phyloP scores from a whole-genome alignment of 2,329 filamentous ascomycete genomes.

The Truncatella angustata region DNA sequence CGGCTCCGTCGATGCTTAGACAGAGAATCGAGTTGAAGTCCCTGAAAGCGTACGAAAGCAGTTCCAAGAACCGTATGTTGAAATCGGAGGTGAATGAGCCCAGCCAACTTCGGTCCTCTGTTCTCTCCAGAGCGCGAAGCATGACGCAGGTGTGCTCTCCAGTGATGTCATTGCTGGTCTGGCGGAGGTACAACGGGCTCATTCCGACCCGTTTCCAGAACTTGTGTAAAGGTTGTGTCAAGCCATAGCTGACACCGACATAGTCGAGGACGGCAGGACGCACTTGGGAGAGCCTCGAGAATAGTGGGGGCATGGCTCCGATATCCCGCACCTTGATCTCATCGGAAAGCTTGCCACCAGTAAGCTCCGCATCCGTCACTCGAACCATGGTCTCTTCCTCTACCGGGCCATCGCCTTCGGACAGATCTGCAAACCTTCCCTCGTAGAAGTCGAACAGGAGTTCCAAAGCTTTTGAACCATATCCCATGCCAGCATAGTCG shows the following conservation, averaged over 20 bases:
- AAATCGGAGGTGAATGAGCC: slow-evolving; percentile 91
- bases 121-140: slow-evolving; percentile 73
- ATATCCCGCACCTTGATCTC: slow-evolving; percentile 90
- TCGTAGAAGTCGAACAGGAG: slow-evolving; percentile 92
- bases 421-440: slow-evolving; percentile 82
- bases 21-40: slow-evolving; percentile 75
- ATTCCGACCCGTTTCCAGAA: slow-evolving; percentile 95
- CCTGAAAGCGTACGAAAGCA: slow-evolving; percentile 91
- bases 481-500: slow-evolving; percentile 89
- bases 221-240: slow-evolving; percentile 83
- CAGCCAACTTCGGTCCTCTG: slow-evolving; percentile 77
- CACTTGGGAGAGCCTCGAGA: slow-evolving; percentile 82
- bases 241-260: slow-evolving; percentile 89
- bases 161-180: slow-evolving; percentile 94
- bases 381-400: slow-evolving; percentile 68
- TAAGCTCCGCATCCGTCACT: slow-evolving; percentile 79
- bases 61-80: slow-evolving; percentile 85
- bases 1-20: slow-evolving; percentile 84
- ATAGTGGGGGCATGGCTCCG: slow-evolving; percentile 87
- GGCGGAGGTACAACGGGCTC: slow-evolving; percentile 86
- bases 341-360: slow-evolving; percentile 72
- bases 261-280: slow-evolving; percentile 83
- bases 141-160: slow-evolving; percentile 98
- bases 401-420: slow-evolving; percentile 62
- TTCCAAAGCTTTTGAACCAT: slow-evolving; percentile 84